phyloP scores from a whole-genome alignment of 345 rosid species.

The Ceriops decandra region DNA sequence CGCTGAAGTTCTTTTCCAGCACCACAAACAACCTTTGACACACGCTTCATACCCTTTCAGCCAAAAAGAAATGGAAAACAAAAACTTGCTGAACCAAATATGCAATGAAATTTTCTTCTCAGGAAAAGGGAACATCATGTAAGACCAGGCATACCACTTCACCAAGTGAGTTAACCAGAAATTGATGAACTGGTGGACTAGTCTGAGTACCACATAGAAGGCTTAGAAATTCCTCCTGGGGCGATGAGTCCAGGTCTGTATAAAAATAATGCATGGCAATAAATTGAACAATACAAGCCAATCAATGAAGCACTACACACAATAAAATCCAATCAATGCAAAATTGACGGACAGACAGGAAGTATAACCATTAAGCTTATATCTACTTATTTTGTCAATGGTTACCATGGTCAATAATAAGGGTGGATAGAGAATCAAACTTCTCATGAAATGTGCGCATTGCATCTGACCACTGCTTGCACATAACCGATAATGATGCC shows the following conservation, averaged over 20 bases:
- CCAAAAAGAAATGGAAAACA: slow-evolving; percentile 8
- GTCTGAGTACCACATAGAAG: slow-evolving; percentile 84
- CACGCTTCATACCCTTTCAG: slow-evolving; percentile 80
- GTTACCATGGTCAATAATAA: slow-evolving; percentile 74
- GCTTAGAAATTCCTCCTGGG: slow-evolving; percentile 93
- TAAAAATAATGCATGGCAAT: slow-evolving; percentile 18
- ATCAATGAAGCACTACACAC: too few relatives aligned
- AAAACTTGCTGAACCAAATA: slow-evolving; percentile 16
- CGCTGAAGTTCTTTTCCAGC: slow-evolving; percentile 90
- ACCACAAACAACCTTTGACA: slow-evolving; percentile 72
- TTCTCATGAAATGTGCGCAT: slow-evolving; percentile 71
- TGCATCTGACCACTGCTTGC: slow-evolving; percentile 86
- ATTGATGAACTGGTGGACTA: slow-evolving; percentile 89
- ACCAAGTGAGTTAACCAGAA: slow-evolving; percentile 77
- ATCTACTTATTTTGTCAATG: slow-evolving; percentile 16
- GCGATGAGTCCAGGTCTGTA: slow-evolving; percentile 76
- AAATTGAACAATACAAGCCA: slow-evolving; percentile 3
- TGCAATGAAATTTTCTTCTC: slow-evolving; percentile 10
- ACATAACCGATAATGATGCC: slow-evolving; percentile 70
- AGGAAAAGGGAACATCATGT: slow-evolving; percentile 7
- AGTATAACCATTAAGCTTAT: slow-evolving; percentile 6
- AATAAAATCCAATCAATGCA: not conserved
- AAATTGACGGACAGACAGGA: not conserved
- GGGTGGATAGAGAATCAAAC: slow-evolving; percentile 63
- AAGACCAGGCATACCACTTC: slow-evolving; percentile 59